These are phyloP conservation scores for Cercospora zeae-maydis DNA, from an alignment of 2,329 filamentous ascomycete species.

Conservation along the genomic window DNA sequence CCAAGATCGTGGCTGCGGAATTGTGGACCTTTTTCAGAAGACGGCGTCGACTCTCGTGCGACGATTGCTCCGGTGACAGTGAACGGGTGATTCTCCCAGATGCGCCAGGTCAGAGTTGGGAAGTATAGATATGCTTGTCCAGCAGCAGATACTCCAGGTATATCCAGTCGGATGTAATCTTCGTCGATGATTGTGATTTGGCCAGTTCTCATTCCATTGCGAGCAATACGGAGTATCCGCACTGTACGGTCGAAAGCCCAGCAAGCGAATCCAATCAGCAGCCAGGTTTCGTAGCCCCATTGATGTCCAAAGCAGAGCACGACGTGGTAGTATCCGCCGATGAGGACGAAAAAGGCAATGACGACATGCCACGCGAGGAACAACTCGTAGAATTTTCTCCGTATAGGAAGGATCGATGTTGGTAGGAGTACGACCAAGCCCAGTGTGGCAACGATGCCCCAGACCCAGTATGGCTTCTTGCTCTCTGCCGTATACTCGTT, in stretches of 20 bases:
- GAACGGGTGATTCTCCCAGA: conserved; percentile 57
- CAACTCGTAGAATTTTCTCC: conserved; percentile 42
- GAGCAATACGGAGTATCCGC: conserved; percentile 40
- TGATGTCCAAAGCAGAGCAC: conserved; percentile 35
- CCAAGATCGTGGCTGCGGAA: not conserved
- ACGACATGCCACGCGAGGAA: conserved; percentile 47
- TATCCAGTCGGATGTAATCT: conserved; percentile 42
- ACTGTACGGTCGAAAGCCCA: conserved; percentile 49
- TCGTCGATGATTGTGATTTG: conserved; percentile 37
- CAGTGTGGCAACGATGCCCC: conserved; percentile 23
- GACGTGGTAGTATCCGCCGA: conserved; percentile 47
- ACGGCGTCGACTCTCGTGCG: not conserved
- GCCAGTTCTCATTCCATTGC: conserved; percentile 40
- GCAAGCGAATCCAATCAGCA: conserved; percentile 43
- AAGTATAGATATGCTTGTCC: conserved; percentile 50
- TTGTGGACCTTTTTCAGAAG: not conserved
- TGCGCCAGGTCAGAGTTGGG: conserved; percentile 41
- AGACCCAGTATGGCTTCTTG: conserved; percentile 26
- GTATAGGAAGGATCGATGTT: conserved; percentile 38
- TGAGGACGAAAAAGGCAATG: conserved; percentile 42
- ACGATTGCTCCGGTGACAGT: conserved; percentile 36
- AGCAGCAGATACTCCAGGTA: conserved; percentile 41
- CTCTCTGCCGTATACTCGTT: conserved; percentile 16
- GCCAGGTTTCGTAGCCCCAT: conserved; percentile 50
- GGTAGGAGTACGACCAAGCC: conserved; percentile 31